Evolutionary conservation across 306 rosid species (phyloP).

Genomic region (Prunus dulcis): DNA sequence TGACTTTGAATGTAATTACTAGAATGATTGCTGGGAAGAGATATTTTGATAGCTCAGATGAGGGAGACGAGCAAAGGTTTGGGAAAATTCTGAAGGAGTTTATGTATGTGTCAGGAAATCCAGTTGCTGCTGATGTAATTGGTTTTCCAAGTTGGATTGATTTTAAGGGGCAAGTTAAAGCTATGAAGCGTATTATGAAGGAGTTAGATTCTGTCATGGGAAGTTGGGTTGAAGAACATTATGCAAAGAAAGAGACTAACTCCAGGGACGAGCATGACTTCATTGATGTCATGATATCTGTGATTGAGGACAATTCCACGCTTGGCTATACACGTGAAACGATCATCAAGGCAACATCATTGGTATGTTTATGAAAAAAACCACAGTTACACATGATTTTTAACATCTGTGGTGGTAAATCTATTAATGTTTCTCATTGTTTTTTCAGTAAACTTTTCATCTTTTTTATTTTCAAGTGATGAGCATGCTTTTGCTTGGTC

Average conservation of each 20-base stretch:
- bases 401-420: neutral
- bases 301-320: slow-evolving; percentile 33
- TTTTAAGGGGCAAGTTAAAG: slow-evolving; percentile 23
- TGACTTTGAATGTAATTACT: slow-evolving; percentile 39
- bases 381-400: neutral
- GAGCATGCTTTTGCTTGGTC: too few species aligned
- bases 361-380: slow-evolving; percentile 13
- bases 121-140: slow-evolving; percentile 40
- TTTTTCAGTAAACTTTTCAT: too few species aligned
- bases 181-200: slow-evolving; percentile 45
- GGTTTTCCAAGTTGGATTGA: slow-evolving; percentile 50
- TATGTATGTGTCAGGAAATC: slow-evolving; percentile 41
- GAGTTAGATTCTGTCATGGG: slow-evolving; percentile 40
- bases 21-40: slow-evolving; percentile 49
- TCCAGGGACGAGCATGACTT: slow-evolving; percentile 36
- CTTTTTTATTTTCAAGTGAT: too few species aligned
- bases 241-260: neutral
- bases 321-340: slow-evolving; percentile 37
- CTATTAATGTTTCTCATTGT: too few species aligned
- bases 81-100: slow-evolving; percentile 43
- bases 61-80: slow-evolving; percentile 38
- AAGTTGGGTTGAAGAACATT: slow-evolving; percentile 54
- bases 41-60: slow-evolving; percentile 33
- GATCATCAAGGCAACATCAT: slow-evolving; percentile 40
- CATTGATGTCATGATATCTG: slow-evolving; percentile 49